Percentiles rank a stretch among this genome's conserved stretches.
phyloP scores from a whole-genome alignment of 1,284 basidiomycete species.

The Ceratobasidium papillatum region DNA sequence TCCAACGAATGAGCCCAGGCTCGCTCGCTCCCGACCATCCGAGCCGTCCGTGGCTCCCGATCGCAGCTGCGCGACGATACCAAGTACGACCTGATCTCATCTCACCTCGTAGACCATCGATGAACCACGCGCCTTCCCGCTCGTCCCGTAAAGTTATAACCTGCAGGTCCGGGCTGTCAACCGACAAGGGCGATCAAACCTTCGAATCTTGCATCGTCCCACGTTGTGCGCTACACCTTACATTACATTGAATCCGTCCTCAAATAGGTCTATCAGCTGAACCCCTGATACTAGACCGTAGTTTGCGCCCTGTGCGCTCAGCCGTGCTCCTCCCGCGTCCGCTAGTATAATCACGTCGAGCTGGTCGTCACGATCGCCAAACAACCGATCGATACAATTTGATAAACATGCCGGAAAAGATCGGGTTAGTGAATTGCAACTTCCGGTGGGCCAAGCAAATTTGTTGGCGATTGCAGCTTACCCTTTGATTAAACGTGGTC shows the following conservation, averaged over 20 bases:
- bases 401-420: background rate
- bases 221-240: conserved; percentile 3
- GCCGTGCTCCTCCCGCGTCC: background rate
- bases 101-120: conserved; percentile 40
- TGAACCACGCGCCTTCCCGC: conserved; percentile 30
- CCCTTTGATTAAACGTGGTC: conserved; percentile 14
- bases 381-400: background rate
- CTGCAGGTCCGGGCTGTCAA: conserved; percentile 7
- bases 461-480: background rate
- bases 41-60: conserved; percentile 6
- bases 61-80: conserved; percentile 17
- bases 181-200: conserved; percentile 11
- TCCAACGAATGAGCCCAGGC: conserved; percentile 6
- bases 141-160: conserved; percentile 10
- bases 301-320: background rate
- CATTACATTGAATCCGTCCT: background rate
- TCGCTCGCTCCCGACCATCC: background rate
- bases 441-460: background rate
- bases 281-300: conserved; percentile 23
- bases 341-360: conserved; percentile 23
- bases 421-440: background rate
- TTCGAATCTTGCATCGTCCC: background rate
- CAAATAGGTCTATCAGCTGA: conserved; percentile 21
- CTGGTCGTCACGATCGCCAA: background rate
- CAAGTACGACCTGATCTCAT: conserved; percentile 31